These are phyloP conservation scores for Torulaspora quercuum DNA, from an alignment of 805 yeast genomes.

Conservation along the genomic window DNA sequence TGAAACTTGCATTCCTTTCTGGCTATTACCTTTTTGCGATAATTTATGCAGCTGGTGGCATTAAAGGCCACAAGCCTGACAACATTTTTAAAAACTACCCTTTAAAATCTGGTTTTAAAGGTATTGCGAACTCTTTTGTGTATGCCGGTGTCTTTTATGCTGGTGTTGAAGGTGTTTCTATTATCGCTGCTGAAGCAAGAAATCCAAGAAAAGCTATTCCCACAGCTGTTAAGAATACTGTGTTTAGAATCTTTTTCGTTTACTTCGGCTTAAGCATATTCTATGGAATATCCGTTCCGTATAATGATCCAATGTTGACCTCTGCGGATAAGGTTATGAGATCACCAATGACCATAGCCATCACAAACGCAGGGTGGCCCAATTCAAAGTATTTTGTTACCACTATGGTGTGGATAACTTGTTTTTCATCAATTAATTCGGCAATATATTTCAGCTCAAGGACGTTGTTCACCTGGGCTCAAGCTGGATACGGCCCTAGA, in stretches of 20 bases:
- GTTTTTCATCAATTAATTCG: slow-evolving; percentile 67
- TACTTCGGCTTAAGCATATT: slow-evolving; percentile 53
- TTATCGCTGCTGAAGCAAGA: slow-evolving; percentile 59
- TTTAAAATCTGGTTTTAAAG: slow-evolving; percentile 47
- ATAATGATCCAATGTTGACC: slow-evolving; percentile 46
- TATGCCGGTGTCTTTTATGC: slow-evolving; percentile 59
- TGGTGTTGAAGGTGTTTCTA: slow-evolving; percentile 55
- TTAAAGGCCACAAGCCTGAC: slow-evolving; percentile 34
- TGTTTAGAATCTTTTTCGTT: slow-evolving; percentile 51
- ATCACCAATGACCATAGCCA: slow-evolving; percentile 48
- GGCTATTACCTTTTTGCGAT: slow-evolving; percentile 53
- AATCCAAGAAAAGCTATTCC: slow-evolving; percentile 59
- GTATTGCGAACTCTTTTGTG: slow-evolving; percentile 55
- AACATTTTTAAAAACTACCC: slow-evolving; percentile 37
- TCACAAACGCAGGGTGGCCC: slow-evolving; percentile 50
- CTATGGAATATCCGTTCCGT: slow-evolving; percentile 60
- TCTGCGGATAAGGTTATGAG: slow-evolving; percentile 42
- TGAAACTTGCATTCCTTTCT: slow-evolving; percentile 42
- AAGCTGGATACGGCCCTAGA: slow-evolving; percentile 57
- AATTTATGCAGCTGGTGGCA: slow-evolving; percentile 44
- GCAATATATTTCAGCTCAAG: slow-evolving; percentile 68
- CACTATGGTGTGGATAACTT: slow-evolving; percentile 56
- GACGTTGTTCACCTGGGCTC: slow-evolving; percentile 60
- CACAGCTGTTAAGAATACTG: slow-evolving; percentile 52
- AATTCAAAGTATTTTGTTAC: slow-evolving; percentile 48